These are phyloP conservation scores for Hypericum androsaemum DNA, from an alignment of 345 rosid species.

Conservation along the genomic window DNA sequence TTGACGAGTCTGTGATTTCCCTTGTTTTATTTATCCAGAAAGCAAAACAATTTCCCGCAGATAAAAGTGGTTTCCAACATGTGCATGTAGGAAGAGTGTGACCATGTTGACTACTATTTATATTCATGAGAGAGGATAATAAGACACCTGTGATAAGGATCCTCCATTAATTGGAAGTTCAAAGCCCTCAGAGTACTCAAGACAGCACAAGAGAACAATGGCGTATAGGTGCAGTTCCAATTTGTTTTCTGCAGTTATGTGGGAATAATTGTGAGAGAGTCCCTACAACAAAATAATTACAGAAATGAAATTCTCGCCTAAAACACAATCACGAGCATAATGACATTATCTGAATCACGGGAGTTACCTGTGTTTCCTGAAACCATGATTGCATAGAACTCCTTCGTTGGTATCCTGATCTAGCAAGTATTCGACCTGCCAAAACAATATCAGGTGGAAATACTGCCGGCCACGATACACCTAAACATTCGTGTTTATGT, in stretches of 20 bases:
- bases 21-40: no score
- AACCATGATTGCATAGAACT: constrained; percentile 24
- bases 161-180: constrained; percentile 49
- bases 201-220: constrained; percentile 57
- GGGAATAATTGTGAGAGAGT: constrained; percentile 54
- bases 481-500: constrained; percentile 77
- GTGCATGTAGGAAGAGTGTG: no score
- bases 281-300: constrained; percentile 29
- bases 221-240: constrained; percentile 64
- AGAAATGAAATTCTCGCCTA: constrained; percentile 8
- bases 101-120: no score
- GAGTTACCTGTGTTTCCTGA: constrained; percentile 36
- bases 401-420: constrained; percentile 32
- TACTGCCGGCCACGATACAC: constrained; percentile 66
- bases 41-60: no score
- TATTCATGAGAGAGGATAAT: background rate
- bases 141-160: constrained; percentile 45
- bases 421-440: constrained; percentile 63
- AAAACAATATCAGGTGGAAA: constrained; percentile 65
- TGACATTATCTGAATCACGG: background rate
- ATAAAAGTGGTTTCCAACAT: no score
- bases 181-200: constrained; percentile 30
- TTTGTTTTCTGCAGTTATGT: constrained; percentile 51
- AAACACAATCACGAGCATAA: background rate
- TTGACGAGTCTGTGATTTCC: no score